phyloP scores from a whole-genome alignment of 148 eudicot species.

The Vaccinium darrowii region DNA sequence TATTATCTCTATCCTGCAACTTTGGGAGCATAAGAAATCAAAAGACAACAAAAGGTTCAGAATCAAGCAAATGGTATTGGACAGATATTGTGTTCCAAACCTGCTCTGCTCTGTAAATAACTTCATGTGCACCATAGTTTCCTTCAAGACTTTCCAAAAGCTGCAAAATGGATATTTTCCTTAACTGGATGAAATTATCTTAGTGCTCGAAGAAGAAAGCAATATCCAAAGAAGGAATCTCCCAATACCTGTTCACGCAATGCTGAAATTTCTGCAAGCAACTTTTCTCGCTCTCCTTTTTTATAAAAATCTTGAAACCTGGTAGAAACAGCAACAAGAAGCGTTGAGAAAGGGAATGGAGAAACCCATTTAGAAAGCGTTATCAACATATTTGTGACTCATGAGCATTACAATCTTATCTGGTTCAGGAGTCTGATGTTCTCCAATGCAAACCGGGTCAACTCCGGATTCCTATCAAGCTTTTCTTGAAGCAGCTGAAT shows the following conservation, averaged over 20 bases:
- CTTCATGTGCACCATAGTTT: constrained; percentile 18
- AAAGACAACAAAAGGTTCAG: background rate
- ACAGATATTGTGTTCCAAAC: constrained; percentile 12
- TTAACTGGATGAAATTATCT: background rate
- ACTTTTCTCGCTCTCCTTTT: constrained; percentile 40
- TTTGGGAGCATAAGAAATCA: background rate
- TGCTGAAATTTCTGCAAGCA: constrained; percentile 38
- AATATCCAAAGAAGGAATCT: background rate
- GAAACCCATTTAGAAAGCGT: background rate
- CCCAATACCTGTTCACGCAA: constrained; percentile 40
- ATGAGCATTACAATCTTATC: constrained; percentile 25
- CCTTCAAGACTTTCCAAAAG: constrained; percentile 32
- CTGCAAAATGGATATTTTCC: constrained; percentile 11
- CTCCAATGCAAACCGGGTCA: constrained; percentile 33
- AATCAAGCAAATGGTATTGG: background rate
- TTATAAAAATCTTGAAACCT: constrained; percentile 38
- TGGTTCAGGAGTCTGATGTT: constrained; percentile 33
- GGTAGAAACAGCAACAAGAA: constrained; percentile 6
- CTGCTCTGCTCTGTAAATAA: constrained; percentile 16
- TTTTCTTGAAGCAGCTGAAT: constrained; percentile 37
- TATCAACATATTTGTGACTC: background rate
- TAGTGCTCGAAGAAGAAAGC: background rate
- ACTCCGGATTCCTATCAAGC: constrained; percentile 32
- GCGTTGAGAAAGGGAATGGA: background rate
- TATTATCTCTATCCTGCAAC: constrained; percentile 26